Percentiles rank a stretch among this genome's conserved stretches.
These are phyloP conservation scores for Pythium rishiriense DNA, from an alignment of 352 stramenopile genomes.

Conservation along the genomic window DNA sequence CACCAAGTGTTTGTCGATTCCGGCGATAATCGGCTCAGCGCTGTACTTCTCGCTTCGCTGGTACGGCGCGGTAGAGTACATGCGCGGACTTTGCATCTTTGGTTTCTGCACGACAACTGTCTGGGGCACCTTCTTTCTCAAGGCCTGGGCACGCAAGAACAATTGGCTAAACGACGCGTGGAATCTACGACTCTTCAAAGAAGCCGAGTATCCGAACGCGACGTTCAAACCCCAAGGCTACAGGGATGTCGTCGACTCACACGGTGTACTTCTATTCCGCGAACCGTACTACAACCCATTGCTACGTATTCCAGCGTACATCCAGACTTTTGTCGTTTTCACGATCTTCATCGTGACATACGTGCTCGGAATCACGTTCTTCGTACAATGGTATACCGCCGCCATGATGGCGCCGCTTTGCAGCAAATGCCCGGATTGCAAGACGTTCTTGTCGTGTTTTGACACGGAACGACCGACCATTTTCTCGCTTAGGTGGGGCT, in stretches of 20 bases:
- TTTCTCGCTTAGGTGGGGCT: constrained; percentile 74
- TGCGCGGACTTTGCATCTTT: constrained; percentile 79
- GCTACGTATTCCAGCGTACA: constrained; percentile 74
- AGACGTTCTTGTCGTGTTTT: constrained; percentile 82
- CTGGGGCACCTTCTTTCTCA: constrained; percentile 80
- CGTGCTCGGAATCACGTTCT: constrained; percentile 79
- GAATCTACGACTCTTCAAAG: constrained; percentile 85
- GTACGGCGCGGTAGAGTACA: constrained; percentile 73
- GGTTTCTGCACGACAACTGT: constrained; percentile 73
- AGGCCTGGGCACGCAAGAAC: constrained; percentile 77
- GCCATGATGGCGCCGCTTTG: constrained; percentile 85
- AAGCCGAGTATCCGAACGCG: constrained; percentile 83
- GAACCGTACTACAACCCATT: constrained; percentile 85
- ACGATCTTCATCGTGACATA: constrained; percentile 80
- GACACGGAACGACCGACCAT: constrained; percentile 72
- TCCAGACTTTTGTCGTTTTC: constrained; percentile 82
- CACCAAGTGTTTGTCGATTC: constrained; percentile 75
- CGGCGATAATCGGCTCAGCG: constrained; percentile 51
- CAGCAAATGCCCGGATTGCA: constrained; percentile 69
- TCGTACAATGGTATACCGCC: constrained; percentile 86
- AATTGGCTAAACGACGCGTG: constrained; percentile 79
- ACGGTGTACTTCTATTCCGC: constrained; percentile 69
- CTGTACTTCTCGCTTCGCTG: constrained; percentile 76
- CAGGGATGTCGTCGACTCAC: constrained; percentile 71
- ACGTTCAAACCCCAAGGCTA: constrained; percentile 78